phyloP scores from a whole-genome alignment of 1,139 yeast genomes.

The Pichia sp. region DNA sequence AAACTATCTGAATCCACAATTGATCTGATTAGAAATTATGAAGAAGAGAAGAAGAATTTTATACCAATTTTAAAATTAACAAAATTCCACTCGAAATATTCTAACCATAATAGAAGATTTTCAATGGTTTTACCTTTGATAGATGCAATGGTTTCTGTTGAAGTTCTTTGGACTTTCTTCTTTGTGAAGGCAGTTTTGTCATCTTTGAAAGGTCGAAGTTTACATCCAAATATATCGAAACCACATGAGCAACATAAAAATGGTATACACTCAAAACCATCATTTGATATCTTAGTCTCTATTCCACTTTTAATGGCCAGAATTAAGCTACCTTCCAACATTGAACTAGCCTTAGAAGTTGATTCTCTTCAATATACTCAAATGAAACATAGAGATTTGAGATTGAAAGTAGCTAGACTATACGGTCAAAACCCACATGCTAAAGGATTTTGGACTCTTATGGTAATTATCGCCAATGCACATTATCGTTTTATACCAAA shows the following conservation, averaged over 20 bases:
- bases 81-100: constrained; percentile 15
- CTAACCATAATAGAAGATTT: constrained; percentile 12
- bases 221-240: background rate
- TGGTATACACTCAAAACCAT: background rate
- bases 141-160: constrained; percentile 23
- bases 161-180: constrained; percentile 25
- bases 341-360: constrained; percentile 24
- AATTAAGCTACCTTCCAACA: constrained; percentile 22
- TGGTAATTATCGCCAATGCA: constrained; percentile 20
- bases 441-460: constrained; percentile 22
- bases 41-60: constrained; percentile 12
- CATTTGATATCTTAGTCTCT: constrained; percentile 13
- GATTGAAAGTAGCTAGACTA: constrained; percentile 22
- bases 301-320: constrained; percentile 22
- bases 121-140: constrained; percentile 21
- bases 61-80: constrained; percentile 11
- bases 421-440: constrained; percentile 25
- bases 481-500: constrained; percentile 11
- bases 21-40: constrained; percentile 20
- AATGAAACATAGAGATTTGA: constrained; percentile 12
- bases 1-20: constrained; percentile 7
- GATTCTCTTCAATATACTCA: constrained; percentile 20
- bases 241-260: background rate
- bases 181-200: constrained; percentile 21
- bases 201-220: constrained; percentile 13